Base-by-base conservation (phyloP, 805 yeast genomes). In the Ogataea wickerhamii region DNA sequence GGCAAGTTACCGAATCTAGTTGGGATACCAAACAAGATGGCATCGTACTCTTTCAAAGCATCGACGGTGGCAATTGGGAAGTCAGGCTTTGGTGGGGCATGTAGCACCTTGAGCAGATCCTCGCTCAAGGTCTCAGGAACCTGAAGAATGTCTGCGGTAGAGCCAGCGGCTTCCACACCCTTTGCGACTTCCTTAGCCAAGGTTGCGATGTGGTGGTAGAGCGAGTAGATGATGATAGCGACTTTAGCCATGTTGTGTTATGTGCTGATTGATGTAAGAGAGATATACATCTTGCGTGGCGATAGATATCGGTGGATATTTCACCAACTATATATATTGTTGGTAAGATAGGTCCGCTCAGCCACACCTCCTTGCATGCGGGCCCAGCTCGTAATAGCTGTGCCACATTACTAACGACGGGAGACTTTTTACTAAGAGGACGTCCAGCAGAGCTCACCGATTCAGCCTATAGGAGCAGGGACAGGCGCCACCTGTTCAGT, bases 1-100 rank as follows among this genome's bases (percentile, higher is more conserved):
- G 95, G 91, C 65, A 74, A 66, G 64, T 73, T 78, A 66, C 96
- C 96, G 60, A 66, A 87, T 66, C 95, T 79, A 40, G 96, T 83
- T 56, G 95, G 94, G 51, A 84, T 63, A 60, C 96, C 96, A 51
- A 87, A 85, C 48, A 88, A 49, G 70, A 85, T 77, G 35, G 88
- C 95, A 57, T 88, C 95, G 69, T 81, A 83, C 46, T 71, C 65
- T 5, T 63, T 59, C 50, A 87, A 69, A 18, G 77, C 73, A 13
- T 76, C 83, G 11, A 61, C 52, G 16, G 84, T 70, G 36, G 87
- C 87, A 55, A 78, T 66, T 52, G 93, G 89, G 52, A 67, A 72
- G 44, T 73, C 66, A 46, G 83, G 79, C 59, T 77, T 79, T 37
- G 74, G 69, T 34, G 86, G 79, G 36, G 89, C 87, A 49, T 76